Percentiles rank a stretch among this genome's conserved stretches.
phyloP scores from a whole-genome alignment of 768 basidiomycete species.

The Tylopilus plumbeoviolaceoides region DNA sequence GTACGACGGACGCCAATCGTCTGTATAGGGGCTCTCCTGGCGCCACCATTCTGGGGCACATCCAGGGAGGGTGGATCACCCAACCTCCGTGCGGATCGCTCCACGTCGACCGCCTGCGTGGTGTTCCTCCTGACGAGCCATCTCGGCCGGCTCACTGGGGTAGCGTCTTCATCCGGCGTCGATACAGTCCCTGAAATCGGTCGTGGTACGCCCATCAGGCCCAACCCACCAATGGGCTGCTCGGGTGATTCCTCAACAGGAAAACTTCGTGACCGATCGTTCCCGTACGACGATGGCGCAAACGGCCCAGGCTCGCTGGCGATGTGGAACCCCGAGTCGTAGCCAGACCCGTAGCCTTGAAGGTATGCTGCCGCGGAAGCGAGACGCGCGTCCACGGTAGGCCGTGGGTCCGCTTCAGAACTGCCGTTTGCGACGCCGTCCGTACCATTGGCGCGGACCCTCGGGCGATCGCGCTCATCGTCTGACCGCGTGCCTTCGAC shows the following conservation, averaged over 20 bases:
- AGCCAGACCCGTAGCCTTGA: conserved; percentile 35
- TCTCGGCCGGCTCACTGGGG: conserved; percentile 20
- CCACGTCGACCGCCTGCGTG: conserved; percentile 15
- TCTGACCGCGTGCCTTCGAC: conserved; percentile 30
- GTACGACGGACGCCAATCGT: conserved; percentile 19
- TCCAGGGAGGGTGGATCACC: conserved; percentile 14
- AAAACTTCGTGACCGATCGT: conserved; percentile 17
- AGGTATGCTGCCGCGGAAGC: conserved; percentile 37
- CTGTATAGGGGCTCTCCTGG: conserved; percentile 18
- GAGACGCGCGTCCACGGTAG: conserved; percentile 14
- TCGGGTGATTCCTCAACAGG: conserved; percentile 31
- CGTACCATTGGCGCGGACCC: conserved; percentile 8
- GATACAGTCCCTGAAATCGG: conserved; percentile 23
- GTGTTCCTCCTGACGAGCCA: conserved; percentile 25
- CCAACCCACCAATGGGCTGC: conserved; percentile 21
- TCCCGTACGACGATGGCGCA: conserved; percentile 20
- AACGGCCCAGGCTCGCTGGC: conserved; percentile 14
- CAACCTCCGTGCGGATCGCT: conserved; percentile 18
- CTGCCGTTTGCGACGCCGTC: conserved; percentile 1
- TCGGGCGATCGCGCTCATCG: conserved; percentile 25
- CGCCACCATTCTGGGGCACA: conserved; percentile 12
- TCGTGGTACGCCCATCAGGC: conserved; percentile 26
- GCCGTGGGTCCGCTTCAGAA: conserved; percentile 2
- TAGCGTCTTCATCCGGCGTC: conserved; percentile 26
- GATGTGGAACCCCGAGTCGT: conserved; percentile 27